Base-by-base conservation (phyloP, 192 early-diverging fungal genomes). In the Bifiguratus adelaidae region DNA sequence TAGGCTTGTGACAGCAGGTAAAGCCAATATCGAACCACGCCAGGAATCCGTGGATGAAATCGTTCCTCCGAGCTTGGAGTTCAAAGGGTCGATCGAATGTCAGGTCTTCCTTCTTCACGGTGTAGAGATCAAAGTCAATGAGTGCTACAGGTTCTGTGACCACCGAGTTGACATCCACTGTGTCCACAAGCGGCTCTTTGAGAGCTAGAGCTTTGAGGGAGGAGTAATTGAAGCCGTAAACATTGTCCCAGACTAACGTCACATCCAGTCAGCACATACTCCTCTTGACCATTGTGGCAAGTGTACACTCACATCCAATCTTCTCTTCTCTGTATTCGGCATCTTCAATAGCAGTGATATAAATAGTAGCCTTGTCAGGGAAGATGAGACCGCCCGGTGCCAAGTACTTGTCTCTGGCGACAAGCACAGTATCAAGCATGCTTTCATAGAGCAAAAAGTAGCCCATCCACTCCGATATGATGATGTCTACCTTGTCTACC, bases 381-480 rank as follows among this genome's bases (percentile, higher is more conserved):
- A 83, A 90, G 68, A 95, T 90, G 60, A 95, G 73, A 50, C 95
- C 95, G 29, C 71, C 84, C n/a, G 82, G 79, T n/a, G 58, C 54
- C 63, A 95, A 80, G 59, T 91, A 99, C 40, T 78, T 71, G 71
- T 99, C 94, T 47, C 96, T 78, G 8, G 96, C 96, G 46, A 93
- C 82, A 30, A 99, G 74, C 8, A 99, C 92, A n/a, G 96, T 93
- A 76, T 97, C 95, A 52, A 99, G 77, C 96, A 99, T 99, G 61
- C 89, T 85, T 74, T 99, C 94, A 68, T 94, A 97, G 30, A 96
- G 68, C 56, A 99, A 78, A 58, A 89, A 92, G 72, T 99, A 99
- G 19, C 96, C 96, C 96, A 99, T 99, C 96, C 96, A 99, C 56
- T 99, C 96, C 4, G 91, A 95, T 47, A 99, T 93, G 46, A 99